Base-by-base conservation (phyloP, 768 basidiomycete species). In the Tricholoma hemisulphureum region DNA sequence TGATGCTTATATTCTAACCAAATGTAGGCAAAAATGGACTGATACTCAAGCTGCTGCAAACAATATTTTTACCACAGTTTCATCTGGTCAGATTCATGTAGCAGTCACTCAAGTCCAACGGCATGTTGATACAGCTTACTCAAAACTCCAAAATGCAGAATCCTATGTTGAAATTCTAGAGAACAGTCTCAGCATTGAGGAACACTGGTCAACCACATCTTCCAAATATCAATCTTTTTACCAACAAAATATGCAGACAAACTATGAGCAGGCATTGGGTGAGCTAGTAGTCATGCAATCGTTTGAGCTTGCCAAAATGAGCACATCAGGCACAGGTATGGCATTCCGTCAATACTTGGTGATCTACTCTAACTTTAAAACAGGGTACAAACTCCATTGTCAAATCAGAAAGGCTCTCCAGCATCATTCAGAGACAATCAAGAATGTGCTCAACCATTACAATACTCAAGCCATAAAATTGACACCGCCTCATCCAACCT, bases 311-410 rank as follows among this genome's bases (percentile, higher is more conserved):
- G n/a, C n/a, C n/a, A n/a, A n/a, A n/a, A n/a, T n/a, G n/a, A n/a
- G n/a, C n/a, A n/a, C n/a, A n/a, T n/a, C n/a, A n/a, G n/a, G n/a
- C n/a, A n/a, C n/a, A n/a, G n/a, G n/a, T n/a, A n/a, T n/a, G n/a
- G n/a, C n/a, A n/a, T n/a, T n/a, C n/a, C n/a, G n/a, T n/a, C n/a
- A n/a, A n/a, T n/a, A n/a, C n/a, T n/a, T n/a, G n/a, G n/a, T n/a
- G n/a, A n/a, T n/a, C n/a, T n/a, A n/a, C n/a, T n/a, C n/a, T n/a
- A n/a, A n/a, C n/a, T n/a, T 18, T 49, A 31, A 2, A 48, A n/a
- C 37, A 73, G 70, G 71, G 4, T 73, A 73, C 58, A 67, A 65
- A 14, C 51, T 72, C 5, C 39, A 61, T 4, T 65, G 59, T n/a
- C 69, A 72, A 48, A 68, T 72, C 21, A 56, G 56, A 4, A 64